Percentiles rank a stretch among this genome's conserved stretches.
Conservation (phyloP, 495 filamentous ascomycete species). For the Penicillium manginii region DNA sequence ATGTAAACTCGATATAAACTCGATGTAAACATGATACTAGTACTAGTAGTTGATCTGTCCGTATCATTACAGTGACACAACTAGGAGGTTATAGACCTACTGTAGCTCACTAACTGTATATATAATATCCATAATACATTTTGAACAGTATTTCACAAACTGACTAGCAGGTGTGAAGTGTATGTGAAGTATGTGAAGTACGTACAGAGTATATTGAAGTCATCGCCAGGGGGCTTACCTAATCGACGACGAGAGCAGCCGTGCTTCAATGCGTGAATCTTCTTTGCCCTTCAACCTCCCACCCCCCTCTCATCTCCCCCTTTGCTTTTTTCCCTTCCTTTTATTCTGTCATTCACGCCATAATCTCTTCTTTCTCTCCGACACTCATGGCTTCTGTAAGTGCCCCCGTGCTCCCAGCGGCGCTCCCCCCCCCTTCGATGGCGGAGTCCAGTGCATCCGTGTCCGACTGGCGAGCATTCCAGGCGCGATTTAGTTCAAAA, state of each 20-base stretch:
- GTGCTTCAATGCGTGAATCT: not conserved
- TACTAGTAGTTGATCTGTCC: too few species aligned
- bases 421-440: conserved; percentile 25
- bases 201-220: too few species aligned
- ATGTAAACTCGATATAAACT: too few species aligned
- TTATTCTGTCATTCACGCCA: conserved; percentile 19
- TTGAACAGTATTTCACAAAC: too few species aligned
- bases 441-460: conserved; percentile 13
- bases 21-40: too few species aligned
- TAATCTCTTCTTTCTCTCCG: conserved; percentile 15
- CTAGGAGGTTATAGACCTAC: too few species aligned
- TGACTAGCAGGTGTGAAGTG: too few species aligned
- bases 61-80: too few species aligned
- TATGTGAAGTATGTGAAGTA: too few species aligned
- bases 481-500: conserved; percentile 1
- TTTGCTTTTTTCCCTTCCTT: conserved; percentile 16
- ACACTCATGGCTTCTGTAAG: conserved; percentile 59
- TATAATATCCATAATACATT: too few species aligned
- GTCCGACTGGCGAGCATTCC: conserved; percentile 10
- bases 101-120: too few species aligned
- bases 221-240: not conserved
- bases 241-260: not conserved
- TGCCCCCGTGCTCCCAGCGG: conserved; percentile 22
- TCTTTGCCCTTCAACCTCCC: not conserved
- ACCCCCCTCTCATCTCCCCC: not conserved